These are phyloP conservation scores for Aspergillus incahuasiensis DNA, from an alignment of 495 filamentous ascomycete species.

Conservation along the genomic window DNA sequence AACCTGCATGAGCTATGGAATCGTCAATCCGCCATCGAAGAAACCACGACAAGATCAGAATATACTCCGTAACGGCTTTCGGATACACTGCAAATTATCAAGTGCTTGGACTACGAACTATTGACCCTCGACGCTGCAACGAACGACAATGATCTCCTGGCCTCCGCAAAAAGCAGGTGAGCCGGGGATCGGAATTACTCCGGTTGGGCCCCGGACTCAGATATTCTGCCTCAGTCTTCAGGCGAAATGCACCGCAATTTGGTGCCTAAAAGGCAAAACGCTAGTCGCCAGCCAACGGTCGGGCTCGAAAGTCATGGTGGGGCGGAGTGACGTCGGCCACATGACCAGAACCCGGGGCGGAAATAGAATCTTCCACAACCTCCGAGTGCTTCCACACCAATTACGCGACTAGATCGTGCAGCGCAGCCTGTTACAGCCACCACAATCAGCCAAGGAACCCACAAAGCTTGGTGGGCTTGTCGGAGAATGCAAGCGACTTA, in stretches of 20 bases:
- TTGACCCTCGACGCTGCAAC: neutral
- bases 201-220: neutral
- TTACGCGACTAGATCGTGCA: neutral
- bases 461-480: conserved; percentile 15
- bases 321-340: neutral
- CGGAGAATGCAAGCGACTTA: neutral
- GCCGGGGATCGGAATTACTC: neutral
- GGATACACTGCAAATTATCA: too few relatives aligned
- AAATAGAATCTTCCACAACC: neutral
- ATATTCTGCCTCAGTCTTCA: neutral
- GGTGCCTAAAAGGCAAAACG: too few relatives aligned
- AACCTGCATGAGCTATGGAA: too few relatives aligned
- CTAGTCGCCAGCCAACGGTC: neutral
- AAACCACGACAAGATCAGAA: too few relatives aligned
- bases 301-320: neutral
- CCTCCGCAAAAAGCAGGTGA: neutral
- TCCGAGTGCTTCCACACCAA: neutral
- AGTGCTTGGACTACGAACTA: neutral
- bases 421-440: neutral
- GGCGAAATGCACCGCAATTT: neutral
- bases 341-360: neutral
- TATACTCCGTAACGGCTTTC: too few relatives aligned
- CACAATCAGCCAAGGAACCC: conserved; percentile 11
- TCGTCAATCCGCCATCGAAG: too few relatives aligned
- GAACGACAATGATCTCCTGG: neutral